These are phyloP conservation scores for Alopecurus myosuroides DNA, from an alignment of 176 grass and related monocot genomes.

Conservation along the genomic window DNA sequence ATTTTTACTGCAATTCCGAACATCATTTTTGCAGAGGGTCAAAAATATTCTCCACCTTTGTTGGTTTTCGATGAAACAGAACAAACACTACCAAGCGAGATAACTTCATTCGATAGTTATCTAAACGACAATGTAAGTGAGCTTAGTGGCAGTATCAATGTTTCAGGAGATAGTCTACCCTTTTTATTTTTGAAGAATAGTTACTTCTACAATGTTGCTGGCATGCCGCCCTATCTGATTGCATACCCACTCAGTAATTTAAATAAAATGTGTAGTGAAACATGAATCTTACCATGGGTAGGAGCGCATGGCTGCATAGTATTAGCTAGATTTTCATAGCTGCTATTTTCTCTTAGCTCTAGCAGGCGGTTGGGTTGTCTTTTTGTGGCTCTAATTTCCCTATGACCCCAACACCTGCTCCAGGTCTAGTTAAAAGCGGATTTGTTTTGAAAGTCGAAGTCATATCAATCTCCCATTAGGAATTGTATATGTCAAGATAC, in stretches of 20 bases:
- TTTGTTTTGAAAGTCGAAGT: not conserved
- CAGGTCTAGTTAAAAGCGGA: not conserved
- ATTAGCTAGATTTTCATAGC: not conserved
- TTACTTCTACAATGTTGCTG: constrained; percentile 9
- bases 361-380: not conserved
- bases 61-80: constrained; percentile 89
- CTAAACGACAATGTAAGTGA: constrained; percentile 80
- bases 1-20: not conserved
- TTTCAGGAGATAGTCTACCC: not conserved
- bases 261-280: not conserved
- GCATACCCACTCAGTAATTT: not conserved
- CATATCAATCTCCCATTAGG: not conserved
- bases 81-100: constrained; percentile 58
- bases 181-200: constrained; percentile 4
- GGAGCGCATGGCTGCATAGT: not conserved
- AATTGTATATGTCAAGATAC: not conserved
- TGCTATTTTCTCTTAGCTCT: not conserved
- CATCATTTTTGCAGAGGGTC: constrained; percentile 57
- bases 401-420: not conserved
- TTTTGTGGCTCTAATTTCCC: not conserved
- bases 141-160: constrained; percentile 2
- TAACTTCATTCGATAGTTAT: constrained; percentile 61
- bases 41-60: constrained; percentile 86
- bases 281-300: not conserved
- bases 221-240: not conserved